Base-by-base conservation (phyloP, 2,329 filamentous ascomycete genomes). In the Phaeophleospora eucalypticola region DNA sequence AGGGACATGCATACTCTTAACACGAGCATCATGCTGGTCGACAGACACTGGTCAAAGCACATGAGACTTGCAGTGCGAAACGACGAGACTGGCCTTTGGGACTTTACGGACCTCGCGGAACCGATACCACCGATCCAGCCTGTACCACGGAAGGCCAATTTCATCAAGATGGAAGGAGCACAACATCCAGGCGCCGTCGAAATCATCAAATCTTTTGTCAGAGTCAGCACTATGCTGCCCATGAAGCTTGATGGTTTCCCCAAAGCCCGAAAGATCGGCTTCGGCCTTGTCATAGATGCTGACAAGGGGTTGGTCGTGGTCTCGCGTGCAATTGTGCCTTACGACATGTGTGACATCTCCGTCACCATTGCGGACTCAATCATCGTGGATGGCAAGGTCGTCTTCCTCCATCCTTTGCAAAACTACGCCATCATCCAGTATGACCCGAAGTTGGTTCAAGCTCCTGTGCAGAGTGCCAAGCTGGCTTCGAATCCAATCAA, bases 231-330 rank as follows among this genome's bases (percentile, higher is more conserved):
- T 60, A 87, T 84, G 18, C 91, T 98, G 84, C 93, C 93, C 0
- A 74, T 98, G 52, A 97, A 97, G 74, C 79, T 98, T 8, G 93
- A 98, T 65, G 93, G 93, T n/a, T 98, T 95, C 66, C 94, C 93
- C 4, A 88, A 93, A 67, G 89, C 93, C 57, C 80, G 89, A 40
- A 93, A 95, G 70, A 93, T 89, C 72, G 93, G 93, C 1, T 96
- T 95, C 76, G 93, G 93, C 33, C 74, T 98, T 32, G 91, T 98
- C n/a, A 87, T 98, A 52, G 93, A 98, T 68, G 93, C 94, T 0
- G 89, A 94, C 51, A 91, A 96, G 71, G 93, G 93, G 15, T 77
- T 98, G 15, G 93, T 98, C 4, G 80, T 97, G 49, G 91, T 97
- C 45, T 97, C 93, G 1, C 77, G 93, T 63, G 91, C 94, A 1